A percentile compares a stretch with the other conserved stretches of the same genome.
These are phyloP conservation scores for Ophiostoma triangulosporum DNA, from an alignment of 2,329 filamentous ascomycete genomes.

Conservation along the genomic window DNA sequence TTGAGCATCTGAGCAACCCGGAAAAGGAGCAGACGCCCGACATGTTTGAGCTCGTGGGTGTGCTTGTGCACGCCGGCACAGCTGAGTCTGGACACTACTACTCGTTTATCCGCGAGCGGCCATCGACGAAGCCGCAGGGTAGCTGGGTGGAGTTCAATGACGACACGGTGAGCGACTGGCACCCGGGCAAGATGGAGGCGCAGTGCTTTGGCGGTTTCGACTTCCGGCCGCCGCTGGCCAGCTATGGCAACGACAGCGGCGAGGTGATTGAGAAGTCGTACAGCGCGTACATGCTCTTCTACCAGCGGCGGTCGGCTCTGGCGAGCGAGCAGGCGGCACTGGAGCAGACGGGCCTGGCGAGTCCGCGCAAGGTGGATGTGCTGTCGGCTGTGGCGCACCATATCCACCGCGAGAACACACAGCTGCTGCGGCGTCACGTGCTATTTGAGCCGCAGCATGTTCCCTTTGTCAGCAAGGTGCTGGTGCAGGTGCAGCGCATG, in stretches of 20 bases:
- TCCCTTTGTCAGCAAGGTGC: constrained; percentile 49
- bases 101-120: constrained; percentile 78
- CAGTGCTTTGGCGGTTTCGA: constrained; percentile 70
- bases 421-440: constrained; percentile 63
- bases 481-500: constrained; percentile 40
- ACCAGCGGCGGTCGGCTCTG: constrained; percentile 64
- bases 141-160: constrained; percentile 93
- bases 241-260: constrained; percentile 29
- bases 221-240: constrained; percentile 22
- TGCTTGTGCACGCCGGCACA: constrained; percentile 85
- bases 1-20: constrained; percentile 64
- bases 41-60: constrained; percentile 83
- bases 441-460: constrained; percentile 62
- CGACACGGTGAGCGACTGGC: constrained; percentile 63
- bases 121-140: constrained; percentile 29
- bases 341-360: constrained; percentile 10
- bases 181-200: constrained; percentile 56
- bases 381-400: constrained; percentile 35
- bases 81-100: constrained; percentile 96
- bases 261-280: constrained; percentile 52
- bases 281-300: constrained; percentile 98
- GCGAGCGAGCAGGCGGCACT: constrained; percentile 36
- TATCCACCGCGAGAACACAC: constrained; percentile 59
- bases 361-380: constrained; percentile 31
- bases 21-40: constrained; percentile 47